Conservation (phyloP, 148 eudicot genomes). For the Spergularia marina region DNA sequence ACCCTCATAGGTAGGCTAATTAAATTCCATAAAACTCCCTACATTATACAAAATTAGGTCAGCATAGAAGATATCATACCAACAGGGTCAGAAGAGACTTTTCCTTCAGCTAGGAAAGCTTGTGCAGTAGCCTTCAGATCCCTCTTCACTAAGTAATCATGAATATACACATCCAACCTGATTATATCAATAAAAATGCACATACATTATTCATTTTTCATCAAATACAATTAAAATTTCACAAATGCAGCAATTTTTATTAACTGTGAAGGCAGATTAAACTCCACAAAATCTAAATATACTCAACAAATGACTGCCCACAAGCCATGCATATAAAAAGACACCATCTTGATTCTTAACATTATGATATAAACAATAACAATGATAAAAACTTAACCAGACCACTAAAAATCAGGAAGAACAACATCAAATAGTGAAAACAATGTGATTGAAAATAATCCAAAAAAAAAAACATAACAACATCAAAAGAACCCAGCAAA, state of each 20-base stretch:
- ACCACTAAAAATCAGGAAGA: not conserved
- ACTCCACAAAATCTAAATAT: not conserved
- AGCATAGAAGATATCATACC: constrained; percentile 38
- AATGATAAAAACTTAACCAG: not conserved
- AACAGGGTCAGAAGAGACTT: constrained; percentile 84
- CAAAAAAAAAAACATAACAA: constrained; percentile 9
- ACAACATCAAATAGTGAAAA: not conserved
- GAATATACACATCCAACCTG: constrained; percentile 83
- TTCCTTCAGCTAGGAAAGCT: constrained; percentile 78
- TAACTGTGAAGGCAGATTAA: not conserved
- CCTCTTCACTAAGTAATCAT: constrained; percentile 79
- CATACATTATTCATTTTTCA: constrained; percentile 8
- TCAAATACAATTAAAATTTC: not conserved
- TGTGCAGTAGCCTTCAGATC: constrained; percentile 79
- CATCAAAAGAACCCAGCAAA: constrained; percentile 24
- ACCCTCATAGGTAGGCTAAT: too few relatives aligned
- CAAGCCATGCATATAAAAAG: constrained; percentile 25
- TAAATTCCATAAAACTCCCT: too few relatives aligned
- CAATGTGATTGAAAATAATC: constrained; percentile 2
- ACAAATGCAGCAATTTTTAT: not conserved
- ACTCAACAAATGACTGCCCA: constrained; percentile 3
- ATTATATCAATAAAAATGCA: constrained; percentile 2
- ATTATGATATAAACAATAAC: not conserved
- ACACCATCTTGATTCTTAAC: constrained; percentile 10
- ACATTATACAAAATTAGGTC: not conserved